Percentiles rank a stretch among this genome's conserved stretches.
phyloP scores from a whole-genome alignment of 176 grass and related monocot species.

The Pontederia crassipes region DNA sequence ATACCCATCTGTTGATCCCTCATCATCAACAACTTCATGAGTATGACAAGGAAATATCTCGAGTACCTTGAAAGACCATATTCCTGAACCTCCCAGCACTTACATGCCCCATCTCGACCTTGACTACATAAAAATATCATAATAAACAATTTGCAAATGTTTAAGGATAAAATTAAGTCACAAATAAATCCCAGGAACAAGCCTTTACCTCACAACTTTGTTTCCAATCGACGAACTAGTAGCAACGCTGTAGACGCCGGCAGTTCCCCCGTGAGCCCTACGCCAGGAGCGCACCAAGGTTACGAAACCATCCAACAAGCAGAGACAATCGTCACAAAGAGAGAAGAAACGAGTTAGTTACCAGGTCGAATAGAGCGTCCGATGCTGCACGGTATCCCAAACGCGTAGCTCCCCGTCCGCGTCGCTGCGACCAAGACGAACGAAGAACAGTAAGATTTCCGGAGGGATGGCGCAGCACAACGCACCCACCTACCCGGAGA shows the following conservation, averaged over 20 bases:
- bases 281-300: conserved; percentile 8
- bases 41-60: neutral
- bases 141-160: conserved; percentile 1
- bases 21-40: too few species aligned
- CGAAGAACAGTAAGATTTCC: neutral
- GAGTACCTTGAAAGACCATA: conserved; percentile 59
- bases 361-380: conserved; percentile 64
- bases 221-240: conserved; percentile 29
- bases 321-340: neutral
- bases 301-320: neutral
- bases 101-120: conserved; percentile 87
- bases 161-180: neutral
- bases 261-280: conserved; percentile 72
- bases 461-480: neutral
- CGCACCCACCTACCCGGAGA: conserved; percentile 51
- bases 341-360: conserved; percentile 12
- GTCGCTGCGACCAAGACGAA: conserved; percentile 25
- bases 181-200: neutral
- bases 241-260: conserved; percentile 65
- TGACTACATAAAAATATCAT: conserved; percentile 43
- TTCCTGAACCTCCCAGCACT: conserved; percentile 89
- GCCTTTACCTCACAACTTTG: conserved; percentile 52
- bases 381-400: conserved; percentile 66
- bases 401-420: conserved; percentile 79
- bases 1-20: too few species aligned